Conservation (phyloP, 1,139 yeast species). For the Ogataea hybrid region DNA sequence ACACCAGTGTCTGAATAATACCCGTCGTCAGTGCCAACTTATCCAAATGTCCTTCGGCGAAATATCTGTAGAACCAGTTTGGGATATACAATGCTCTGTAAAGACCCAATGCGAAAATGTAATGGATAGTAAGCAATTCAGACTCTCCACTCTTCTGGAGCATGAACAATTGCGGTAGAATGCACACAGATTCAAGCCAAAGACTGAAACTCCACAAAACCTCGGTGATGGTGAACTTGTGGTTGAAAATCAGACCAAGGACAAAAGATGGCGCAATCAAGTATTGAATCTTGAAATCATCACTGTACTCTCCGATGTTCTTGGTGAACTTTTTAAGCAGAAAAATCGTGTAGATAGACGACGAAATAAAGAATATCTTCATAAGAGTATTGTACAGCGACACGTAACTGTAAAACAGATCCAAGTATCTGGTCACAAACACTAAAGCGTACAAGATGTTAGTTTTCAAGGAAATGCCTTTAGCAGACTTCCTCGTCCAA, state of each 20-base stretch:
- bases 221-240: slow-evolving; percentile 61
- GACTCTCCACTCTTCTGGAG: slow-evolving; percentile 90
- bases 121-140: slow-evolving; percentile 82
- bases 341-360: slow-evolving; percentile 74
- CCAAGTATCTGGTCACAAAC: slow-evolving; percentile 76
- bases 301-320: slow-evolving; percentile 50
- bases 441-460: slow-evolving; percentile 79
- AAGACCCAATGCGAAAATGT: slow-evolving; percentile 87
- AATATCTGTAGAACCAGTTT: slow-evolving; percentile 91
- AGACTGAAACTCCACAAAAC: slow-evolving; percentile 72
- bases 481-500: slow-evolving; percentile 59
- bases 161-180: slow-evolving; percentile 88
- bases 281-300: slow-evolving; percentile 75
- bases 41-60: slow-evolving; percentile 65
- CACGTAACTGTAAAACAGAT: slow-evolving; percentile 55
- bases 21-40: slow-evolving; percentile 77
- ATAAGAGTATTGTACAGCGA: slow-evolving; percentile 76
- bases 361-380: slow-evolving; percentile 76
- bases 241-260: slow-evolving; percentile 63
- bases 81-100: slow-evolving; percentile 89
- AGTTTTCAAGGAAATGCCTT: slow-evolving; percentile 87
- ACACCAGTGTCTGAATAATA: slow-evolving; percentile 75
- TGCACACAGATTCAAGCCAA: slow-evolving; percentile 90
- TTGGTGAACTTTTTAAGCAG: slow-evolving; percentile 63
- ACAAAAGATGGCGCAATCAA: slow-evolving; percentile 63